Conservation (phyloP, 495 filamentous ascomycete species). For the Penicillium cinerascens region DNA sequence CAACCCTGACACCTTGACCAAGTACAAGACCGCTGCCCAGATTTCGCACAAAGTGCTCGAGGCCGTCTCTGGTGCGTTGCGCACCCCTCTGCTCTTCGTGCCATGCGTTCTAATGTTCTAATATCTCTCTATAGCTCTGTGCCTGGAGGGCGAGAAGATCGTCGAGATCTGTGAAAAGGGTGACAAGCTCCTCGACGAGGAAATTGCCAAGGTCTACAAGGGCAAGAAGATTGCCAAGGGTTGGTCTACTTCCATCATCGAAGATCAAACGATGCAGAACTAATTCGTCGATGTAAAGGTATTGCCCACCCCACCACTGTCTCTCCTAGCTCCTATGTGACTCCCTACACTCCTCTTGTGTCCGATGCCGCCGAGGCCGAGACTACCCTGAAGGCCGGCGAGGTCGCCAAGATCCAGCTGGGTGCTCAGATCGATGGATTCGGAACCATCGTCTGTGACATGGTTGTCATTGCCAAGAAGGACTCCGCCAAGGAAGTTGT, state of each 20-base stretch:
- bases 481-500: constrained; percentile 56
- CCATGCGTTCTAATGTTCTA: constrained; percentile 28
- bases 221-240: constrained; percentile 95
- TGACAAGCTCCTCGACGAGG: constrained; percentile 91
- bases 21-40: constrained; percentile 93
- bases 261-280: neutral
- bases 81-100: neutral
- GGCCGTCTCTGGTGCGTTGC: constrained; percentile 61
- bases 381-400: constrained; percentile 71
- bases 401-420: constrained; percentile 92
- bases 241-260: constrained; percentile 28
- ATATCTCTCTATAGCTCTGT: constrained; percentile 56
- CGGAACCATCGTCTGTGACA: constrained; percentile 93
- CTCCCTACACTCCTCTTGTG: constrained; percentile 88
- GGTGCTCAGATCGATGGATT: constrained; percentile 98
- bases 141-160: constrained; percentile 83
- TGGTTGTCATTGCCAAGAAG: constrained; percentile 65
- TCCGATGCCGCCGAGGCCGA: constrained; percentile 82
- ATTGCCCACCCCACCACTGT: constrained; percentile 92
- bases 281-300: constrained; percentile 48
- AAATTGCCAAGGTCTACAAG: constrained; percentile 93
- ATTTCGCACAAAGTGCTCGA: constrained; percentile 95
- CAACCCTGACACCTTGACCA: constrained; percentile 96
- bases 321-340: constrained; percentile 91
- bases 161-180: constrained; percentile 90